These are phyloP conservation scores for Hirsutella minnesotensis DNA, from an alignment of 2,329 filamentous ascomycete species.

Conservation along the genomic window DNA sequence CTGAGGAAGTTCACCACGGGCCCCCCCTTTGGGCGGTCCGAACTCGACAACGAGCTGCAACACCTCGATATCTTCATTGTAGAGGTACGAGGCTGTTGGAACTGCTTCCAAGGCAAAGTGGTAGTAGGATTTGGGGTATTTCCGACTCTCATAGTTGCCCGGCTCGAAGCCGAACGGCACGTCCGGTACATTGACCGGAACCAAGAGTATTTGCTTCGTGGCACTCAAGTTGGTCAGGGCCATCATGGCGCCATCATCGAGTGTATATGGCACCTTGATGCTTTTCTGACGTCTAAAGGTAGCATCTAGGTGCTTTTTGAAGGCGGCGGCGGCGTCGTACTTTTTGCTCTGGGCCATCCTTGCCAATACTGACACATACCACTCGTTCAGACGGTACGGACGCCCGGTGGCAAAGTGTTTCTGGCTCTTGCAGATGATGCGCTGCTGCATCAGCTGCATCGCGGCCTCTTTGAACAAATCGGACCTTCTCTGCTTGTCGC, in stretches of 20 bases:
- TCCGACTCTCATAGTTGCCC: slow-evolving; percentile 58
- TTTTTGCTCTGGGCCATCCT: slow-evolving; percentile 43
- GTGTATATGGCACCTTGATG: slow-evolving; percentile 40
- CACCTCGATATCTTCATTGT: slow-evolving; percentile 36
- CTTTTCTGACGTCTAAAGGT: slow-evolving; percentile 31
- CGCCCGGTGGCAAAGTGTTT: slow-evolving; percentile 45
- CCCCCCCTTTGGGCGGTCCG: slow-evolving; percentile 30
- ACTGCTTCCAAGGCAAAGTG: slow-evolving; percentile 50
- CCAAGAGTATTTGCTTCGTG: slow-evolving; percentile 40
- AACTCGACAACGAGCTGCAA: slow-evolving; percentile 20
- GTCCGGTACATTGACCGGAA: slow-evolving; percentile 41
- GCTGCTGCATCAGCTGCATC: slow-evolving; percentile 32
- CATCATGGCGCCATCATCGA: slow-evolving; percentile 54
- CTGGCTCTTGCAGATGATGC: slow-evolving; percentile 48
- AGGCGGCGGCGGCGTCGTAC: slow-evolving; percentile 43
- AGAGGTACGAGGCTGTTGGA: slow-evolving; percentile 52
- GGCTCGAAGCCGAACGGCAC: slow-evolving; percentile 62
- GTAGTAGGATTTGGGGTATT: slow-evolving; percentile 53
- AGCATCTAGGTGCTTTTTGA: slow-evolving; percentile 49
- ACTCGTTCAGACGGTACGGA: slow-evolving; percentile 51
- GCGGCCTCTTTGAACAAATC: slow-evolving; percentile 35
- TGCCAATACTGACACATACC: slow-evolving; percentile 42
- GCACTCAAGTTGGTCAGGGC: slow-evolving; percentile 55
- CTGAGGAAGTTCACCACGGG: slow-evolving; percentile 45
- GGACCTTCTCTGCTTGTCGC: slow-evolving; percentile 26